Conservation (phyloP, 2,329 filamentous ascomycete genomes). For the Stagonosporopsis cucurbitacearum region DNA sequence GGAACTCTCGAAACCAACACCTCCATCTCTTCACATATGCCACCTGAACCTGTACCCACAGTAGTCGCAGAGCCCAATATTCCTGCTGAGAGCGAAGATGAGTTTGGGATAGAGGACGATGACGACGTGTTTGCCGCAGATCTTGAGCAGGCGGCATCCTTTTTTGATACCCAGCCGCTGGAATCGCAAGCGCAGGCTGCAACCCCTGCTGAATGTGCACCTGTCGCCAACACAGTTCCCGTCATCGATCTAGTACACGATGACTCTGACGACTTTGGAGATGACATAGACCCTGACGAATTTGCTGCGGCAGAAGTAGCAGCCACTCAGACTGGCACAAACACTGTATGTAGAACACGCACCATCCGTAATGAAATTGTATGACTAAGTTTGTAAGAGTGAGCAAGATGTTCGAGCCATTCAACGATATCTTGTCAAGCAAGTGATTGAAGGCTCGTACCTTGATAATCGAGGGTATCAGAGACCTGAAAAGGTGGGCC, state of each 20-base stretch:
- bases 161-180: slow-evolving; percentile 57
- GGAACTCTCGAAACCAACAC: slow-evolving; percentile 30
- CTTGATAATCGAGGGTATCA: slow-evolving; percentile 65
- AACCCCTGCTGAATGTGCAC: slow-evolving; percentile 6
- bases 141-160: slow-evolving; percentile 63
- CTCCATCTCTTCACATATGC: slow-evolving; percentile 10
- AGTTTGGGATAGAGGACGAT: slow-evolving; percentile 56
- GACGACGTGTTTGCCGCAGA: slow-evolving; percentile 62
- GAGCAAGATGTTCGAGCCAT: slow-evolving; percentile 74
- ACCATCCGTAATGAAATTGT: slow-evolving; percentile 25
- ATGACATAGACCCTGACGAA: slow-evolving; percentile 74
- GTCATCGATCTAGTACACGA: slow-evolving; percentile 46
- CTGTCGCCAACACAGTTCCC: slow-evolving; percentile 5
- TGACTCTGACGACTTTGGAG: slow-evolving; percentile 70
- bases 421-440: slow-evolving; percentile 83
- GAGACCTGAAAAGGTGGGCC: slow-evolving; percentile 72
- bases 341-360: slow-evolving; percentile 59
- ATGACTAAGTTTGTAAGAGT: slow-evolving; percentile 72
- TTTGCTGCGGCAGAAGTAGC: slow-evolving; percentile 71
- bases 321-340: slow-evolving; percentile 69
- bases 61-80: not conserved
- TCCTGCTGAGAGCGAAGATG: slow-evolving; percentile 47
- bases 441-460: slow-evolving; percentile 74
- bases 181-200: slow-evolving; percentile 18
- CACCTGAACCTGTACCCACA: slow-evolving; percentile 12